Evolutionary conservation across 1,284 basidiomycete species (phyloP), one percentile per base, ranked within the genome.

Genomic region (Clitocybe nebularis): DNA sequence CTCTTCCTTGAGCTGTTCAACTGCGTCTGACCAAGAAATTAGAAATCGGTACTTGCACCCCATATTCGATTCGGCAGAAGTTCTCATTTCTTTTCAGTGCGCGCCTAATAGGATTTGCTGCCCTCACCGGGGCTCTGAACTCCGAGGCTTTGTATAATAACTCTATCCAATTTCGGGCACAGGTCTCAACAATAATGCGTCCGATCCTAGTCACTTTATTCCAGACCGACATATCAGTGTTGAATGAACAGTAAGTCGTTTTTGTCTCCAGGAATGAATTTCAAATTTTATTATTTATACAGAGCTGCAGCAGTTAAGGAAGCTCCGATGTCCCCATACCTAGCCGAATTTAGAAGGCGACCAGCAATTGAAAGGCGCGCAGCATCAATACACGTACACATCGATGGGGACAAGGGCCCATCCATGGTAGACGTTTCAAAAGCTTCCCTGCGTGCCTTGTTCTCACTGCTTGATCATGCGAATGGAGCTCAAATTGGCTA

Each of bases 351-450:
- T 52, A 77, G 88, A 13, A 81, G 78, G 16, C 72, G 83, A 43
- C 87, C 92, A 11, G 67, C 81, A 4, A 69, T 82, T 20, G 84
- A 93, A 56, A 73, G 93, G 41, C 80, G 88, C 30, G 89, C 93
- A 0, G 82, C 87, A 3, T 93, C 91, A 1, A 86, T 97, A 25
- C 89, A 92, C 57, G 68, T 86, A 7, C 92, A 96, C 56, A 66
- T 91, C 19, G 85, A 92, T 41, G 91, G 92, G 9, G 90, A 96
- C 57, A 83, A 84, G 47, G 93, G 91, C 0, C 93, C 93, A 21
- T 77, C 81, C 0, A 69, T 68, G 26, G 64, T 68, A 1, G 91
- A 94, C 52, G 87, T 96, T 28, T 74, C 84, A 0, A 80, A 79
- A 20, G 82, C 86, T 2, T 77, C 86, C 2, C 69, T 95, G 32